Evolutionary conservation across 352 stramenopile species (phyloP).

Genomic region (Globisporangium iwayamae): DNA sequence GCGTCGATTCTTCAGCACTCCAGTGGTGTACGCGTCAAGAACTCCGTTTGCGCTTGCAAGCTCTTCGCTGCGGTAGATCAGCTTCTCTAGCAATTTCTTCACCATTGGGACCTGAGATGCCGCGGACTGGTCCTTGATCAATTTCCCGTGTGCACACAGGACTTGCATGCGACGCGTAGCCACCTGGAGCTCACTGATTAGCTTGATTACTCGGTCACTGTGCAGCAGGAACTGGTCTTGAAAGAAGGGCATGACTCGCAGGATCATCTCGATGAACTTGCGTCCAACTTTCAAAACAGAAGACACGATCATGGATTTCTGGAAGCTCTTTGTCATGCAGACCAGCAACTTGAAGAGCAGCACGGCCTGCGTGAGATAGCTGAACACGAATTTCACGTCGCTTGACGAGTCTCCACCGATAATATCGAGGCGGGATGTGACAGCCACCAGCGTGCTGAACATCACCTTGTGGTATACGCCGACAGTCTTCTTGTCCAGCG

Average conservation of each 20-base stretch:
- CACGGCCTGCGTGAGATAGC: constrained; percentile 46
- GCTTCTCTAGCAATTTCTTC: constrained; percentile 53
- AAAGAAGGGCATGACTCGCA: constrained; percentile 54
- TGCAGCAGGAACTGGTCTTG: constrained; percentile 42
- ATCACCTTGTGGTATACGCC: constrained; percentile 43
- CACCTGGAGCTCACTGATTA: constrained; percentile 53
- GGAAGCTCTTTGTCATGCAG: constrained; percentile 53
- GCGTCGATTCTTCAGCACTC: constrained; percentile 58
- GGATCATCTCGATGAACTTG: constrained; percentile 50
- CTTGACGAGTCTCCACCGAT: constrained; percentile 9
- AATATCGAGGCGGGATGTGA: constrained; percentile 39
- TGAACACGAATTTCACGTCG: constrained; percentile 34
- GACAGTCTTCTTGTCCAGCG: constrained; percentile 52
- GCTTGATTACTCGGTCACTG: constrained; percentile 46
- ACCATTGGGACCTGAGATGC: constrained; percentile 58
- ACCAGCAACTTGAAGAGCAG: constrained; percentile 66
- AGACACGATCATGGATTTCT: constrained; percentile 40
- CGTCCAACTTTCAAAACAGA: constrained; percentile 49
- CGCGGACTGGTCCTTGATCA: constrained; percentile 49
- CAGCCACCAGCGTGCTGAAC: constrained; percentile 39
- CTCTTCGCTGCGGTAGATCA: constrained; percentile 59
- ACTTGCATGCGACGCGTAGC: constrained; percentile 60
- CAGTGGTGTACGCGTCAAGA: constrained; percentile 54
- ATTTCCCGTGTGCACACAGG: constrained; percentile 57
- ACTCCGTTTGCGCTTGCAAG: constrained; percentile 52